A percentile compares a stretch with the other conserved stretches of the same genome.
Evolutionary conservation across 352 stramenopile genomes (phyloP).

Genomic region (Globisporangium acanthophoron): DNA sequence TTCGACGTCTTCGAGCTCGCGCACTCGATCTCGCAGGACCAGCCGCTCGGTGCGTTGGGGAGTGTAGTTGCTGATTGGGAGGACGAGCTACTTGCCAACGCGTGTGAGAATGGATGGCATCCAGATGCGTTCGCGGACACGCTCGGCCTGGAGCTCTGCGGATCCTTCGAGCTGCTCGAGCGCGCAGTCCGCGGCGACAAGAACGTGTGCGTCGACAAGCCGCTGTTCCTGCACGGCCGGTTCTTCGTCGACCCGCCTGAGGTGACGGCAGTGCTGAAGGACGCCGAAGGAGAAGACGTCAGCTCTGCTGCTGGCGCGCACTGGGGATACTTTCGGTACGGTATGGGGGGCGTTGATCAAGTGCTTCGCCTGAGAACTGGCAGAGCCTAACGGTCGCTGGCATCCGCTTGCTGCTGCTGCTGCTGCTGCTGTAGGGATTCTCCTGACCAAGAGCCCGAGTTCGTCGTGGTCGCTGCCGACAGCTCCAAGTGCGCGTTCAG

Average conservation of each 20-base stretch:
- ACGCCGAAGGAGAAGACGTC: background rate
- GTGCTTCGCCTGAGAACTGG: no score
- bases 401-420: background rate
- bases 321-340: constrained; percentile 52
- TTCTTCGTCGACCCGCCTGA: constrained; percentile 52
- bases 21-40: constrained; percentile 16
- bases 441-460: constrained; percentile 31
- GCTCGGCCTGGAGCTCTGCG: constrained; percentile 32
- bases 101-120: background rate
- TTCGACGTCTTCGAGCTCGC: constrained; percentile 47
- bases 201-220: constrained; percentile 24
- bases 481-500: constrained; percentile 29
- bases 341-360: background rate
- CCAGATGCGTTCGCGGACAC: constrained; percentile 47
- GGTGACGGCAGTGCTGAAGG: constrained; percentile 29
- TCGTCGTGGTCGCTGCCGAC: constrained; percentile 29
- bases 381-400: no score
- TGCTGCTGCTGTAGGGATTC: constrained; percentile 24
- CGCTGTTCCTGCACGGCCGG: constrained; percentile 45
- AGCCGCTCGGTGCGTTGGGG: constrained; percentile 23
- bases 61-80: no score
- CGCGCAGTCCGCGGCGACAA: constrained; percentile 8
- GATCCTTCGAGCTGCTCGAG: constrained; percentile 43
- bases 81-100: no score
- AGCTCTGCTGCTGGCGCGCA: constrained; percentile 20